Evolutionary conservation across 2,329 filamentous ascomycete species (phyloP).

Genomic region (Diplodia intermedia): DNA sequence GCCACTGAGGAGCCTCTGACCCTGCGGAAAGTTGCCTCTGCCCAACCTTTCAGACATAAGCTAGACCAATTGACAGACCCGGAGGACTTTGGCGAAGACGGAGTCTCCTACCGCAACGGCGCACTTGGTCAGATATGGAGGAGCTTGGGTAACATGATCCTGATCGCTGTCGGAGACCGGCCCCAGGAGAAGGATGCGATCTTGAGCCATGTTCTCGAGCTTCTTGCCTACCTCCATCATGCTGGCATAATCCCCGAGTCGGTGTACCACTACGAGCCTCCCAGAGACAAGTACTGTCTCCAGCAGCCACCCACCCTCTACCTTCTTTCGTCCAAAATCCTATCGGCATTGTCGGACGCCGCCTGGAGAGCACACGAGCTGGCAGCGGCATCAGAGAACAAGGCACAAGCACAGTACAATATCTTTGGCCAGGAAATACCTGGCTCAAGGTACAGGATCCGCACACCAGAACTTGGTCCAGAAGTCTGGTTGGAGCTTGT

Average conservation of each 20-base stretch:
- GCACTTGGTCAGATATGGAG: constrained; percentile 55
- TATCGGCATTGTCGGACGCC: constrained; percentile 59
- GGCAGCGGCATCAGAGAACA: constrained; percentile 39
- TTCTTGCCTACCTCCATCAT: constrained; percentile 58
- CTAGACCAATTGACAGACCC: constrained; percentile 14
- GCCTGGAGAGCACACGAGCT: constrained; percentile 57
- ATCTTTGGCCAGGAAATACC: constrained; percentile 54
- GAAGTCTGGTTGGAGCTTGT: constrained; percentile 62
- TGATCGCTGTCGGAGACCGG: constrained; percentile 43
- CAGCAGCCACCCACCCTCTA: constrained; percentile 58
- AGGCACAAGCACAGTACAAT: constrained; percentile 46
- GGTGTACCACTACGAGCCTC: constrained; percentile 51
- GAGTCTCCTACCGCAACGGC: constrained; percentile 30
- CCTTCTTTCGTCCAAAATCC: constrained; percentile 56
- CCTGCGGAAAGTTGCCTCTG: constrained; percentile 35
- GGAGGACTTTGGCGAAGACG: neutral
- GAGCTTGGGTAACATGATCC: constrained; percentile 55
- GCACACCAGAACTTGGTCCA: constrained; percentile 50
- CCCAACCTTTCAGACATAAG: neutral
- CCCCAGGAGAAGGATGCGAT: constrained; percentile 39
- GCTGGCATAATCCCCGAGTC: constrained; percentile 55
- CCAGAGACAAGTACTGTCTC: constrained; percentile 46
- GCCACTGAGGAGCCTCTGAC: constrained; percentile 40
- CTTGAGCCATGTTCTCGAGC: constrained; percentile 55
- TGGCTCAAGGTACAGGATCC: constrained; percentile 51